A percentile compares a stretch with the other conserved stretches of the same genome.
These are phyloP conservation scores for Agaricus subrufescens DNA, from an alignment of 768 basidiomycete species.

Conservation along the genomic window DNA sequence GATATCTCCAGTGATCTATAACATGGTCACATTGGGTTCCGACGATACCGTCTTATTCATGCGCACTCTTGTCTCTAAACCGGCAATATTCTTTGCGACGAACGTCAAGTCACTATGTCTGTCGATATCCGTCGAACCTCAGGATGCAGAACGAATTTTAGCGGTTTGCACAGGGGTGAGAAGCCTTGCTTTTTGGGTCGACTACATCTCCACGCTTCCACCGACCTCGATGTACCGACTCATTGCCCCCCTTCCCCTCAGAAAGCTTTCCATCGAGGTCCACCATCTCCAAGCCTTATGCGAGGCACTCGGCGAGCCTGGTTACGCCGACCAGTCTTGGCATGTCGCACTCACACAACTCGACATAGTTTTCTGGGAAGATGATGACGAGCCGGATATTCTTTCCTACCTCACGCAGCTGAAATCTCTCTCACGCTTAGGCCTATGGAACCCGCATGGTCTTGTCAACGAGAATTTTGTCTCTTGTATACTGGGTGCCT, in stretches of 20 bases:
- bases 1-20: conserved; percentile 35
- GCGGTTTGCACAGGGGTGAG: conserved; percentile 30
- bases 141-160: conserved; percentile 27
- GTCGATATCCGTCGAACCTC: conserved; percentile 24
- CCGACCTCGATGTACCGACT: conserved; percentile 17
- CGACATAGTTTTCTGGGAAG: conserved; percentile 31
- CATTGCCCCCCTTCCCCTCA: conserved; percentile 23
- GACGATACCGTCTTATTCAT: conserved; percentile 29
- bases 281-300: conserved; percentile 23
- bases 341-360: conserved; percentile 28
- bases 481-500: conserved; percentile 20
- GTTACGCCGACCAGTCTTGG: conserved; percentile 17
- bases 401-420: conserved; percentile 25
- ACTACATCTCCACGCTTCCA: conserved; percentile 20
- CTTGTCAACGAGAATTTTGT: conserved; percentile 19
- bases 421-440: conserved; percentile 27
- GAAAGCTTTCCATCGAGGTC: conserved; percentile 30
- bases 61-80: conserved; percentile 27
- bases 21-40: conserved; percentile 30
- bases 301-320: conserved; percentile 3
- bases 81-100: conserved; percentile 28
- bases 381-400: conserved; percentile 15
- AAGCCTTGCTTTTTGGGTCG: conserved; percentile 35
- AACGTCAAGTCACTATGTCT: conserved; percentile 36
- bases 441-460: conserved; percentile 23